Evolutionary conservation across 257 asterid genomes (phyloP).

Genomic region (Nemophila menziesii): DNA sequence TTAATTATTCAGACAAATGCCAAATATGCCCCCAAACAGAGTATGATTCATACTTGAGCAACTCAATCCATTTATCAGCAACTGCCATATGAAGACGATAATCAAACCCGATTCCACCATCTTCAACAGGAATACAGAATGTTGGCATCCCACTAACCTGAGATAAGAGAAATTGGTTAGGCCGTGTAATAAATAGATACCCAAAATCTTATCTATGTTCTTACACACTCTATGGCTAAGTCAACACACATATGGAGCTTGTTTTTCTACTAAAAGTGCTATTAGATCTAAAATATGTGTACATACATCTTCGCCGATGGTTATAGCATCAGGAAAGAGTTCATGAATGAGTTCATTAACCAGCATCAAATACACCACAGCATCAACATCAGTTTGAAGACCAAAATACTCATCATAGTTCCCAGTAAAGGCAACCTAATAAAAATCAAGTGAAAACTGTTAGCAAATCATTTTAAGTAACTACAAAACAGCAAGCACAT

Average conservation of each 20-base stretch:
- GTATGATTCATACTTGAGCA: conserved; percentile 57
- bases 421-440: conserved; percentile 76
- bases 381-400: conserved; percentile 84
- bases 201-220: background rate
- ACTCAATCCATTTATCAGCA: conserved; percentile 97
- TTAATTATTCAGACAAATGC: background rate
- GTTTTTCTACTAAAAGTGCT: background rate
- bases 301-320: conserved; percentile 95
- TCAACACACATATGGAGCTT: background rate
- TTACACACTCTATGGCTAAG: background rate
- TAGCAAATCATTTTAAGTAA: no score
- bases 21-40: conserved; percentile 7
- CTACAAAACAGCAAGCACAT: background rate
- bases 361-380: conserved; percentile 91
- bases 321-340: conserved; percentile 75
- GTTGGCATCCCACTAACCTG: conserved; percentile 99
- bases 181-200: conserved; percentile 1
- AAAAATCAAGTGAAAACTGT: conserved; percentile 10
- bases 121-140: conserved; percentile 76
- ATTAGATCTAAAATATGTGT: conserved; percentile 8
- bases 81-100: conserved; percentile 98
- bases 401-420: conserved; percentile 92
- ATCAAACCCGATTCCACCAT: conserved; percentile 97
- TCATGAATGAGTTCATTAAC: conserved; percentile 89
- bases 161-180: conserved; percentile 13